Conservation (phyloP, 768 basidiomycete genomes). For the Boletus sensibilis region DNA sequence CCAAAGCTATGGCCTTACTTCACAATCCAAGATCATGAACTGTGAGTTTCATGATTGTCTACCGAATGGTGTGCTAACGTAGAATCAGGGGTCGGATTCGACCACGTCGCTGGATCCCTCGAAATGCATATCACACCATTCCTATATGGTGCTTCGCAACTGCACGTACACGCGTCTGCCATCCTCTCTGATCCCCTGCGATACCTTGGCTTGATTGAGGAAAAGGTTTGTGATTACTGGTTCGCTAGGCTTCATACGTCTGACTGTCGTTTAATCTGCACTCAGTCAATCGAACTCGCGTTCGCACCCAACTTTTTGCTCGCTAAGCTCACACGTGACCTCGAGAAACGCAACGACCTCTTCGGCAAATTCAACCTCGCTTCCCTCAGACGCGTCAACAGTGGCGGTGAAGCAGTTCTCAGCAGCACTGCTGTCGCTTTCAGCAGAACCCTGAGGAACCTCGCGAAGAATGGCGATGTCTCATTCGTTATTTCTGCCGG, state of each 20-base stretch:
- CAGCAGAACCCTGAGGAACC: constrained; percentile 30
- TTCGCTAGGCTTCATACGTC: background rate
- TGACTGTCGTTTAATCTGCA: background rate
- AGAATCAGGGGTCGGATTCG: constrained; percentile 40
- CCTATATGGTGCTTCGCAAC: constrained; percentile 29
- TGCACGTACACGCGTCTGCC: constrained; percentile 23
- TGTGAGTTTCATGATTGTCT: constrained; percentile 24
- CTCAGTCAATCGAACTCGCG: constrained; percentile 29
- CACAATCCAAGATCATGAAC: constrained; percentile 38
- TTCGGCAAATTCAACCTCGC: constrained; percentile 36
- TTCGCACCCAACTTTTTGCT: constrained; percentile 46
- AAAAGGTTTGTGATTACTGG: constrained; percentile 29
- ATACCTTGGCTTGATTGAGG: constrained; percentile 35
- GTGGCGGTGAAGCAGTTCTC: constrained; percentile 45
- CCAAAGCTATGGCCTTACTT: constrained; percentile 35
- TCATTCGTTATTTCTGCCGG: constrained; percentile 36
- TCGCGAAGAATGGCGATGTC: constrained; percentile 24
- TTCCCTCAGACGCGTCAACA: constrained; percentile 36
- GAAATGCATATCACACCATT: constrained; percentile 43
- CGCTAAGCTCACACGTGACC: constrained; percentile 37
- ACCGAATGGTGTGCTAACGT: background rate
- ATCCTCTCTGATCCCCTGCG: constrained; percentile 26
- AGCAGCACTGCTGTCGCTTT: constrained; percentile 39
- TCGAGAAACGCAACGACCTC: constrained; percentile 24
- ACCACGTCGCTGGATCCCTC: constrained; percentile 44